Conservation (phyloP, 176 grass and related monocot genomes). For the Eremochloa ophiuroides region DNA sequence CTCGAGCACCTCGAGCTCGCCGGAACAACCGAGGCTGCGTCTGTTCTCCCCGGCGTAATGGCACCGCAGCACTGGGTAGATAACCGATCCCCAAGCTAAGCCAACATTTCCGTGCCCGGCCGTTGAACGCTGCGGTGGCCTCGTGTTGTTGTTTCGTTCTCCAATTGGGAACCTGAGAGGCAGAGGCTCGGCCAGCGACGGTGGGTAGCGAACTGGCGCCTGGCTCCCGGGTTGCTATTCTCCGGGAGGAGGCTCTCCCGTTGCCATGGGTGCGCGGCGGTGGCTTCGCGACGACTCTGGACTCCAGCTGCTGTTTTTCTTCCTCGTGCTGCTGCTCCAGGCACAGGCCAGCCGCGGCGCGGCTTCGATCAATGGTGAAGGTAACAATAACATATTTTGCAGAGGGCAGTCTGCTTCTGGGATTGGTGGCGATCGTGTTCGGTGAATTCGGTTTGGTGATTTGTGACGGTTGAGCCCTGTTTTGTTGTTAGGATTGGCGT, state of each 20-base stretch:
- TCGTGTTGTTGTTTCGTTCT: background rate
- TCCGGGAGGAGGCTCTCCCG: background rate
- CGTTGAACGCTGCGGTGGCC: background rate
- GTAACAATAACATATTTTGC: background rate
- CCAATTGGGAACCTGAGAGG: background rate
- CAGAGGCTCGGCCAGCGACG: background rate
- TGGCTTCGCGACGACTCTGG: background rate
- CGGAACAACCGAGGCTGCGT: constrained; percentile 12
- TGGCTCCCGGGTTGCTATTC: background rate
- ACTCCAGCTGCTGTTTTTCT: constrained; percentile 15
- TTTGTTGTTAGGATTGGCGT: constrained; percentile 51
- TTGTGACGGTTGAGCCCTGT: background rate
- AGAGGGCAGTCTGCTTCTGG: background rate
- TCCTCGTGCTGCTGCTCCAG: constrained; percentile 22
- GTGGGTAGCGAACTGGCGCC: background rate
- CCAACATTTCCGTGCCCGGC: constrained; percentile 21
- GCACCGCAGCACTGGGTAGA: background rate
- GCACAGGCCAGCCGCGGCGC: background rate
- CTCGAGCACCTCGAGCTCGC: constrained; percentile 27
- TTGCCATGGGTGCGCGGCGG: constrained; percentile 30
- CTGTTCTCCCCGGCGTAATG: constrained; percentile 4
- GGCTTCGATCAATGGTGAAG: constrained; percentile 40
- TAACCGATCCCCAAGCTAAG: background rate
- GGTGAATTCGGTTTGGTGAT: background rate
- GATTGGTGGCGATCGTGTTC: background rate